Evolutionary conservation across 2,329 filamentous ascomycete genomes (phyloP), one percentile per base, ranked within the genome.

Genomic region (Nemania diffusa): DNA sequence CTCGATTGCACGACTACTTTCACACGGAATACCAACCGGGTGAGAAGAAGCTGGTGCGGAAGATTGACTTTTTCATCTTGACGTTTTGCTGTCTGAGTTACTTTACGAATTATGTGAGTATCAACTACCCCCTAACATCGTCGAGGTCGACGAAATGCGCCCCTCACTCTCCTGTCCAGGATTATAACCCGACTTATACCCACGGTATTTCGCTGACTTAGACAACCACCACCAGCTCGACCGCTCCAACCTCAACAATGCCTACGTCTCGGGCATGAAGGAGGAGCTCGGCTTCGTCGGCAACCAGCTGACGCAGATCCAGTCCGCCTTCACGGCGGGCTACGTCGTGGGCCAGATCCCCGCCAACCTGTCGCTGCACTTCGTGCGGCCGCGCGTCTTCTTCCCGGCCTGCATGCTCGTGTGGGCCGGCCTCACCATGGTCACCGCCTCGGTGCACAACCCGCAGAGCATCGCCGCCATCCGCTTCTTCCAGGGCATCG

Each of bases 391-490:
- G 1, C 83, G 88, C n/a, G 81, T 87, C 68, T 91, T 87, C 80
- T 90, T 90, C 72, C 89, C 88, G 0, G 72, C 81, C 29, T 90
- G 89, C 83, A 89, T 90, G 84, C 64, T 90, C 22, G 73, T 87
- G 64, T 92, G 90, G 90, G 88, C 85, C 1, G 80, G 82, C 0
- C 77, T 92, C 27, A 91, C 89, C 1, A 89, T 91, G 86, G 79
- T 83, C 40, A 89, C 87, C 1, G 87, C 86, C 1, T 81, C 83
- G 2, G 82, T 79, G 0, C 82, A 85, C 7, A 81, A 79, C 3
- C 85, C 86, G 0, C 78, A 82, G 67, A 77, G 84, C 51, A 87
- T 90, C 73, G 88, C 88, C 84, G 87, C 83, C 1, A 87, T 90
- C 69, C 84, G 87, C 4, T 85, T 85, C 77, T 84, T 86, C 73